These are phyloP conservation scores for Sanghuangporus sanghuang DNA, from an alignment of 1,284 basidiomycete species.

Conservation along the genomic window DNA sequence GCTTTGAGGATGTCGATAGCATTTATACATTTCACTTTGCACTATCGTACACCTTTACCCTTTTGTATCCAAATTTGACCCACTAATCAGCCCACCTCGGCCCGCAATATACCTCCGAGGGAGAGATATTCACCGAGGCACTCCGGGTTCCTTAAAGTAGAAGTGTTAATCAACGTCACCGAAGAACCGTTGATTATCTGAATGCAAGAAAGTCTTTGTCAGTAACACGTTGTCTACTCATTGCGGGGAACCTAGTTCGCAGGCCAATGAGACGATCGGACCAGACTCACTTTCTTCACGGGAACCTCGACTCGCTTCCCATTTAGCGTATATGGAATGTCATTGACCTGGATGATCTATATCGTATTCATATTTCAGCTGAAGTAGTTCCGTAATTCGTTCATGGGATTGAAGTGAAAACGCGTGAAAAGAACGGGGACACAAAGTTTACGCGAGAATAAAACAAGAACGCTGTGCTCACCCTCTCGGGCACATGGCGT, in stretches of 20 bases:
- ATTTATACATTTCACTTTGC: conserved; percentile 8
- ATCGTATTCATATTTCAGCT: conserved; percentile 22
- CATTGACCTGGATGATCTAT: conserved; percentile 63
- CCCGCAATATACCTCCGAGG: conserved; percentile 49
- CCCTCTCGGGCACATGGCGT: conserved; percentile 68
- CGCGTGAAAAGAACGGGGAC: conserved; percentile 11
- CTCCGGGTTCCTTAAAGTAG: conserved; percentile 74
- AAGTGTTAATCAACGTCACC: conserved; percentile 63
- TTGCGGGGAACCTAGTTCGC: not conserved
- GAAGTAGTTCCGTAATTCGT: not conserved
- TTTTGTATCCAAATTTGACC: not conserved
- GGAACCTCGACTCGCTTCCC: conserved; percentile 84
- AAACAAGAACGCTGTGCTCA: conserved; percentile 30
- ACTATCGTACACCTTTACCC: not conserved
- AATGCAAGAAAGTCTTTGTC: conserved; percentile 23
- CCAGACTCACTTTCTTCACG: conserved; percentile 62
- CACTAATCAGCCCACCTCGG: conserved; percentile 27
- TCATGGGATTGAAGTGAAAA: not conserved
- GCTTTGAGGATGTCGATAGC: not conserved
- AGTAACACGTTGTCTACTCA: conserved; percentile 10
- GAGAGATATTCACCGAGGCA: conserved; percentile 62
- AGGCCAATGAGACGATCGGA: not conserved
- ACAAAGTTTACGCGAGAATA: not conserved
- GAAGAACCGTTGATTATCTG: conserved; percentile 81
- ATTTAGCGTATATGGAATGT: conserved; percentile 83